A percentile compares a stretch with the other conserved stretches of the same genome.
These are phyloP conservation scores for Euptelea pleiosperma DNA, from an alignment of 164 flowering plant genomes.

Conservation along the genomic window DNA sequence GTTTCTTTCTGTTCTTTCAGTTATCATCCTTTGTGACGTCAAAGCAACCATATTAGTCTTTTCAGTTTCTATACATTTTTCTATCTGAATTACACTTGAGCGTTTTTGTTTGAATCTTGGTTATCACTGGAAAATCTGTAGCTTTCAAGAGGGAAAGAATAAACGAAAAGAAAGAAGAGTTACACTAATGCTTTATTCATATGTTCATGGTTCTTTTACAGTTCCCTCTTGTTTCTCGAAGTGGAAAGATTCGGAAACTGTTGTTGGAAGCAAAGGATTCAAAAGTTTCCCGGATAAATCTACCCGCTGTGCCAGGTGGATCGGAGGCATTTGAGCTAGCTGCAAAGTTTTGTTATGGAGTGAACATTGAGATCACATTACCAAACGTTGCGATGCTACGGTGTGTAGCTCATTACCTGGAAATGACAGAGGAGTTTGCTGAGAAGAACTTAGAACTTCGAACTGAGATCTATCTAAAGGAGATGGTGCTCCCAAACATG, in stretches of 20 bases:
- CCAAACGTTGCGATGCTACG: constrained; percentile 74
- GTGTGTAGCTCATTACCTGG: constrained; percentile 69
- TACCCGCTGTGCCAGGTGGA: constrained; percentile 73
- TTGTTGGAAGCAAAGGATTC: constrained; percentile 71
- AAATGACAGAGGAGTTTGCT: constrained; percentile 85
- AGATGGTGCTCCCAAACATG: constrained; percentile 60
- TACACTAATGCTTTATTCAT: neutral
- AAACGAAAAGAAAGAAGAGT: neutral
- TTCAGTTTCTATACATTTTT: neutral
- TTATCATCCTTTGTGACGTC: neutral
- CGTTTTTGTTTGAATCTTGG: neutral
- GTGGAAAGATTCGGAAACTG: constrained; percentile 76
- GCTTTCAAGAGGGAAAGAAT: no score
- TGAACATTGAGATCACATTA: constrained; percentile 60
- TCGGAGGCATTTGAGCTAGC: constrained; percentile 88
- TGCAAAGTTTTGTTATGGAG: constrained; percentile 90
- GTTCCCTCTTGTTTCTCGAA: constrained; percentile 90
- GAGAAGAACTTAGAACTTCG: constrained; percentile 71
- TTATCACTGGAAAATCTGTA: no score
- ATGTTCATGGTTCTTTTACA: constrained; percentile 25
- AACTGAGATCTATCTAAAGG: constrained; percentile 64
- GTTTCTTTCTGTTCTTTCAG: neutral
- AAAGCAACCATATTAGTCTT: neutral
- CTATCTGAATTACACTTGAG: neutral
- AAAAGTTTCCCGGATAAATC: constrained; percentile 49